phyloP scores from a whole-genome alignment of 768 basidiomycete genomes.

The Lactarius trivialis region DNA sequence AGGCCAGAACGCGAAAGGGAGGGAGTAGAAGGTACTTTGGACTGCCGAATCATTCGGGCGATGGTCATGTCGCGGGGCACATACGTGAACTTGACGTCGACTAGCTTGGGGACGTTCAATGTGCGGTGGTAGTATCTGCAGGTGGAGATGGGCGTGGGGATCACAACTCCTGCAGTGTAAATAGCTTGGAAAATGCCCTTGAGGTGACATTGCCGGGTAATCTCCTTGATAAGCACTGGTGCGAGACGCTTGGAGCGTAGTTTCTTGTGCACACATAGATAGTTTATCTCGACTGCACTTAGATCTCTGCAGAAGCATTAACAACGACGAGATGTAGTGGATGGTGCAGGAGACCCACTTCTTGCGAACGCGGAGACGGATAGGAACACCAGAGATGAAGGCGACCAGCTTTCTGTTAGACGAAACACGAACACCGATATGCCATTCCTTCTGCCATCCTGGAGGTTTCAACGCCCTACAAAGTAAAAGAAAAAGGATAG shows the following conservation, averaged over 20 bases:
- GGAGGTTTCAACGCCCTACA: slow-evolving; percentile 90
- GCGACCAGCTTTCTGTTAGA: slow-evolving; percentile 92
- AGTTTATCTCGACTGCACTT: slow-evolving; percentile 87
- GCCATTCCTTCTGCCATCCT: slow-evolving; percentile 91
- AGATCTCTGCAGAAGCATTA: slow-evolving; percentile 48
- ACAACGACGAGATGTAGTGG: slow-evolving; percentile 4
- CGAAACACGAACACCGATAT: slow-evolving; percentile 86
- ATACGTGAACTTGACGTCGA: slow-evolving; percentile 84
- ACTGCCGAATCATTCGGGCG: slow-evolving; percentile 78
- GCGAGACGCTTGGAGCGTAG: slow-evolving; percentile 90
- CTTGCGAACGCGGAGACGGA: slow-evolving; percentile 75
- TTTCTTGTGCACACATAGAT: slow-evolving; percentile 96
- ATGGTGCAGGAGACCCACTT: slow-evolving; percentile 48
- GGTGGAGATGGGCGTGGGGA: slow-evolving; percentile 89
- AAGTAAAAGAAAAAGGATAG: neutral
- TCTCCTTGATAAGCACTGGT: slow-evolving; percentile 95
- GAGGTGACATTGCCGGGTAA: slow-evolving; percentile 87
- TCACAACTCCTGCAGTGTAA: slow-evolving; percentile 88
- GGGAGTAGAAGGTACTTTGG: slow-evolving; percentile 54
- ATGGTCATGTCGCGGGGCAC: slow-evolving; percentile 84
- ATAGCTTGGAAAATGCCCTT: slow-evolving; percentile 93
- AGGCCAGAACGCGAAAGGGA: slow-evolving; percentile 48
- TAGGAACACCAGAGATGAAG: slow-evolving; percentile 91
- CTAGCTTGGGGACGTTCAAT: slow-evolving; percentile 85
- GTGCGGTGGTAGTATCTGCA: slow-evolving; percentile 93